Base-by-base conservation (phyloP, 768 basidiomycete species). In the Albatrellus ellisii region DNA sequence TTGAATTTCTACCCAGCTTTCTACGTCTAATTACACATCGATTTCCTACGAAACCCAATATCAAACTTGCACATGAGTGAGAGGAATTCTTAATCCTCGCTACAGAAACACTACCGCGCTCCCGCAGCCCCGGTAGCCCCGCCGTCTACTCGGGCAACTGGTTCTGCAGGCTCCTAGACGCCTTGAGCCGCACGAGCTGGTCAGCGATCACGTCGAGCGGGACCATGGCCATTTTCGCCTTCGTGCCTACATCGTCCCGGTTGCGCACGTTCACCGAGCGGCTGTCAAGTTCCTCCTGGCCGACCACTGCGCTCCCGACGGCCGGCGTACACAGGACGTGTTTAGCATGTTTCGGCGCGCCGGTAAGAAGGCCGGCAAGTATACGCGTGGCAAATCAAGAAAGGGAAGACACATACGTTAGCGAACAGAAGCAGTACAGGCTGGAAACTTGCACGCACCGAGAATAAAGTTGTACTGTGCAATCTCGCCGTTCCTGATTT, bases 381-480 rank as follows among this genome's bases (percentile, higher is more conserved):
- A 20, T n/a, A 20, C 14, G 12, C 6, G 9, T 14, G 14, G 26
- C 15, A 28, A 21, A 26, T 36, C 18, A 24, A 14, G 22, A 34
- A 35, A 39, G 14, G 26, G 43, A 20, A 11, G 25, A 28, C 22
- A 37, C 39, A 43, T 21, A 40, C 44, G 39, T 39, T 40, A 26
- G 8, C 20, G n/a, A 8, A 34, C 38, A 33, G 6, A 11, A 20
- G 6, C 28, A 22, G 36, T 38, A 14, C 12, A 44, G n/a, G 29
- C 31, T 26, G 34, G 15, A 34, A 18, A 17, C 4, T 10, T 21
- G 18, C 39, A 60, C 79, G 42, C 47, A 95, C 92, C 90, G 50
- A 98, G 72, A 53, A 97, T 89, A 59, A 95, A 97, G 64, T 98
- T 98, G 65, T 94, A 95, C 60, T 97, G 94, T 25, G 91, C 87